phyloP scores from a whole-genome alignment of 768 basidiomycete genomes.

The Gloeopeniophorella convolvens region DNA sequence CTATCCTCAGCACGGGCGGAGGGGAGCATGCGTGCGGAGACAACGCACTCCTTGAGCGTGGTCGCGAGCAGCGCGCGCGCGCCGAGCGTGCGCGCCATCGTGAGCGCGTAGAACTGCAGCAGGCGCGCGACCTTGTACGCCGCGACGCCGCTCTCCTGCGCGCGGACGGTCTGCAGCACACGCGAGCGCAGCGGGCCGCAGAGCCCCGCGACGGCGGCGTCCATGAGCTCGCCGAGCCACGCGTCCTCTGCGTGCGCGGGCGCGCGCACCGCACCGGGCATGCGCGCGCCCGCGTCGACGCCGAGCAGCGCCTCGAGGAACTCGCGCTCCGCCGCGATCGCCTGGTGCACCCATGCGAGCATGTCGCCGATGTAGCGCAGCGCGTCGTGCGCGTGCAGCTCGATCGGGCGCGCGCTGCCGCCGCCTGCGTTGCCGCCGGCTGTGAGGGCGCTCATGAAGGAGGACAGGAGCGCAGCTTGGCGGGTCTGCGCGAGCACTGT shows the following conservation, averaged over 20 bases:
- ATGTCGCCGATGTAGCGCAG: conserved; percentile 96
- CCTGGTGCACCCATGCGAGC: conserved; percentile 97
- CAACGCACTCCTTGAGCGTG: conserved; percentile 66
- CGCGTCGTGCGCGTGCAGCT: conserved; percentile 96
- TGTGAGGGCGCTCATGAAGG: conserved; percentile 85
- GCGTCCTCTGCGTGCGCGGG: conserved; percentile 58
- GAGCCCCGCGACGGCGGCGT: conserved; percentile 73
- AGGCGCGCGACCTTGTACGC: conserved; percentile 92
- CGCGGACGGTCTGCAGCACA: conserved; percentile 88
- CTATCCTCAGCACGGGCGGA: background rate
- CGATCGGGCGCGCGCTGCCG: conserved; percentile 73
- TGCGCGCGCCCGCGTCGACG: conserved; percentile 48
- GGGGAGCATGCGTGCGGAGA: background rate
- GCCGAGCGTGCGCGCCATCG: conserved; percentile 91
- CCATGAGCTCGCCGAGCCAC: conserved; percentile 75
- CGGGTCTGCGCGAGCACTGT: conserved; percentile 73
- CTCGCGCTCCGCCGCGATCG: conserved; percentile 91
- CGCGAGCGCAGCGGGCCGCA: conserved; percentile 85
- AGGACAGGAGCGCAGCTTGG: conserved; percentile 68
- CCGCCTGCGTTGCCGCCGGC: conserved; percentile 37
- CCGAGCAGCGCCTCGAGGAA: conserved; percentile 86
- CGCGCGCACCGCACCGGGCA: conserved; percentile 72
- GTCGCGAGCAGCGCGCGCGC: conserved; percentile 69
- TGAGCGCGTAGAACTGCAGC: conserved; percentile 90
- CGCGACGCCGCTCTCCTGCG: conserved; percentile 89